These are phyloP conservation scores for Malassezia furfur DNA, from an alignment of 1,284 basidiomycete species.

Conservation along the genomic window DNA sequence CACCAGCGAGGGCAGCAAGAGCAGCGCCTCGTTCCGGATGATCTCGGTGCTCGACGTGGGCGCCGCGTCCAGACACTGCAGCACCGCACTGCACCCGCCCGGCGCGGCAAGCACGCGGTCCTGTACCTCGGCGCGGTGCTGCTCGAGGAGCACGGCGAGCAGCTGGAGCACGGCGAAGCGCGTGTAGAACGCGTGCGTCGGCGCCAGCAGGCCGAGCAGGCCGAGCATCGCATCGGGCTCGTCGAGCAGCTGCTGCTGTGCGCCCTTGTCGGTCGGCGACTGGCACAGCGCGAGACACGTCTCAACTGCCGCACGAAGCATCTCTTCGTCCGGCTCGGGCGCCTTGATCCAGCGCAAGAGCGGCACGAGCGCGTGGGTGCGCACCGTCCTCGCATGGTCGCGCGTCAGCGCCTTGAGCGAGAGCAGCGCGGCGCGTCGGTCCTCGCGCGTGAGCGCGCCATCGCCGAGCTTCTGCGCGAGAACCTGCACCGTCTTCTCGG, in stretches of 20 bases:
- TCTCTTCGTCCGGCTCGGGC: slow-evolving; percentile 35
- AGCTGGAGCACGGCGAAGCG: slow-evolving; percentile 79
- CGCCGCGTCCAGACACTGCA: slow-evolving; percentile 55
- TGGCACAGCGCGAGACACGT: slow-evolving; percentile 37
- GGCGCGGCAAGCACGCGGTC: slow-evolving; percentile 75
- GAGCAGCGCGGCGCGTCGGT: slow-evolving; percentile 80
- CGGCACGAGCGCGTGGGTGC: slow-evolving; percentile 30
- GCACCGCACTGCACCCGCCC: slow-evolving; percentile 60
- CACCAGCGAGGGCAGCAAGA: slow-evolving; percentile 70
- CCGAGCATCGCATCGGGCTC: slow-evolving; percentile 66
- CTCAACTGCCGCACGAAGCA: slow-evolving; percentile 30
- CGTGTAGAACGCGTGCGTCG: slow-evolving; percentile 61
- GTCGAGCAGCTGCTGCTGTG: slow-evolving; percentile 60
- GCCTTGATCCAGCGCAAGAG: slow-evolving; percentile 26
- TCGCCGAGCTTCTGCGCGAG: slow-evolving; percentile 68
- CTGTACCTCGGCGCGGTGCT: slow-evolving; percentile 66
- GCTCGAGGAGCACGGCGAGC: slow-evolving; percentile 64
- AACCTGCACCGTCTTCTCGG: slow-evolving; percentile 71
- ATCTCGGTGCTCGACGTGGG: slow-evolving; percentile 41
- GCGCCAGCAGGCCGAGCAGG: slow-evolving; percentile 58
- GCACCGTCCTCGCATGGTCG: slow-evolving; percentile 64
- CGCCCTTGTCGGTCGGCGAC: slow-evolving; percentile 15
- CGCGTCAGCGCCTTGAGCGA: slow-evolving; percentile 81
- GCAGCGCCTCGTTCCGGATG: slow-evolving; percentile 52
- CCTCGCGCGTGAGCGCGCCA: slow-evolving; percentile 51